These are phyloP conservation scores for Vicia faba DNA, from an alignment of 306 rosid species.

Conservation along the genomic window DNA sequence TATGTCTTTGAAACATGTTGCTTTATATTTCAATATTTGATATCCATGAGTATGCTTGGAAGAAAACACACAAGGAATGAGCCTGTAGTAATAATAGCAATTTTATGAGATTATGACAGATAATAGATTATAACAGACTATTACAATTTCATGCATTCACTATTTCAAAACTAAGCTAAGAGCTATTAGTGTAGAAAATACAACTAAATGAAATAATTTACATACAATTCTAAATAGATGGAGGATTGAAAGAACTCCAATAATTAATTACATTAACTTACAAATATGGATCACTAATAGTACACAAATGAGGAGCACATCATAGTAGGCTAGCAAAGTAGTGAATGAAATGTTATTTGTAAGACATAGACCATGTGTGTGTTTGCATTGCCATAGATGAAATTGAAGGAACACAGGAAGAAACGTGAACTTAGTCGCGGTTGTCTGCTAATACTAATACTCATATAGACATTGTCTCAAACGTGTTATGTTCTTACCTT, in stretches of 20 bases:
- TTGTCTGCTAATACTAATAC: too few relatives aligned
- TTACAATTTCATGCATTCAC: slow-evolving; percentile 22
- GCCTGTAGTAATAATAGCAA: too few relatives aligned
- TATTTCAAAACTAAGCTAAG: slow-evolving; percentile 25
- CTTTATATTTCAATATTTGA: too few relatives aligned
- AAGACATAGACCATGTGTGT: too few relatives aligned
- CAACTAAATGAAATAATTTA: slow-evolving; percentile 45
- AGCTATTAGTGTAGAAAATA: slow-evolving; percentile 17
- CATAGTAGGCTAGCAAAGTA: slow-evolving; percentile 58
- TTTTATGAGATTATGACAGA: too few relatives aligned
- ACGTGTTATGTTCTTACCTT: slow-evolving; percentile 53
- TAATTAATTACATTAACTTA: slow-evolving; percentile 77
- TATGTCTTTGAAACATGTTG: too few relatives aligned
- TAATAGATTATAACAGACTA: neutral
- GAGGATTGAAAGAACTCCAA: slow-evolving; percentile 44
- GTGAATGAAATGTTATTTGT: slow-evolving; percentile 49
- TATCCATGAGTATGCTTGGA: too few relatives aligned
- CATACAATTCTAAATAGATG: slow-evolving; percentile 40
- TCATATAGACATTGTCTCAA: neutral
- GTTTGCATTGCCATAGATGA: too few relatives aligned
- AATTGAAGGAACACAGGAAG: too few relatives aligned
- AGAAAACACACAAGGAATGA: too few relatives aligned
- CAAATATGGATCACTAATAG: slow-evolving; percentile 58
- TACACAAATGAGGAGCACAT: slow-evolving; percentile 55
- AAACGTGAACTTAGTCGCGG: too few relatives aligned